These are phyloP conservation scores for Diaporthe ilicicola DNA, from an alignment of 2,329 filamentous ascomycete genomes.

Conservation along the genomic window DNA sequence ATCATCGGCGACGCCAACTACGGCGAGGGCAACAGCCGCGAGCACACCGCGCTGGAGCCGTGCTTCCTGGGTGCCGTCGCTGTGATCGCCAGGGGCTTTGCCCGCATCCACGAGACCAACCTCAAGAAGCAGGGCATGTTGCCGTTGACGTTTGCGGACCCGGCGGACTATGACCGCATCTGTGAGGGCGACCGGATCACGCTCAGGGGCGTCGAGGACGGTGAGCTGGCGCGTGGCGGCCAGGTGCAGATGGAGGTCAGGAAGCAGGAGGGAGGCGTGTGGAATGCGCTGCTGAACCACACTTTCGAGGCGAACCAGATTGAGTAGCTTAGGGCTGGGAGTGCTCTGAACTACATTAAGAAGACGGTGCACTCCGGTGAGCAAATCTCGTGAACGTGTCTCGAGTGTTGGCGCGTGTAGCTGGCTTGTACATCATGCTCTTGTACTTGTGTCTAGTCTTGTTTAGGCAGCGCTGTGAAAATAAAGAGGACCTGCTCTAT, in stretches of 20 bases:
- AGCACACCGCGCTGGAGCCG: slow-evolving; percentile 87
- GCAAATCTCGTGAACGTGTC: too few relatives aligned
- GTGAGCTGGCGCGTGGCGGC: neutral
- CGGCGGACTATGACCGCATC: slow-evolving; percentile 22
- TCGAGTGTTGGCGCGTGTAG: too few relatives aligned
- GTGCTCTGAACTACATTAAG: neutral
- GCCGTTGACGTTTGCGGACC: slow-evolving; percentile 52
- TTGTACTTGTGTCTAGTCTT: too few relatives aligned
- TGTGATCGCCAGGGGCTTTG: slow-evolving; percentile 82
- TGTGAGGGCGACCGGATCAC: neutral
- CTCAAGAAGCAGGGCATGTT: slow-evolving; percentile 79
- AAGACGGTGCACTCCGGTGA: too few relatives aligned
- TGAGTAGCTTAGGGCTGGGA: neutral
- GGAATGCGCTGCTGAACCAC: slow-evolving; percentile 45
- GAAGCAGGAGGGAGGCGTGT: neutral
- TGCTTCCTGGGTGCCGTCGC: slow-evolving; percentile 83
- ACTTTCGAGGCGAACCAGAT: neutral
- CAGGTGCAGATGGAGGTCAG: neutral
- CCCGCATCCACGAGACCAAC: slow-evolving; percentile 92
- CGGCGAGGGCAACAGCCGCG: slow-evolving; percentile 84
- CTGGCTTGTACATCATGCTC: too few relatives aligned
- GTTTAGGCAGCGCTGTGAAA: too few relatives aligned
- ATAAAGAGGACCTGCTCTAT: too few relatives aligned
- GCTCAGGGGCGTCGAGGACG: slow-evolving; percentile 10
- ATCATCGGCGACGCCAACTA: slow-evolving; percentile 58